phyloP scores from a whole-genome alignment of 1,139 yeast species.

The Pichia terricola region DNA sequence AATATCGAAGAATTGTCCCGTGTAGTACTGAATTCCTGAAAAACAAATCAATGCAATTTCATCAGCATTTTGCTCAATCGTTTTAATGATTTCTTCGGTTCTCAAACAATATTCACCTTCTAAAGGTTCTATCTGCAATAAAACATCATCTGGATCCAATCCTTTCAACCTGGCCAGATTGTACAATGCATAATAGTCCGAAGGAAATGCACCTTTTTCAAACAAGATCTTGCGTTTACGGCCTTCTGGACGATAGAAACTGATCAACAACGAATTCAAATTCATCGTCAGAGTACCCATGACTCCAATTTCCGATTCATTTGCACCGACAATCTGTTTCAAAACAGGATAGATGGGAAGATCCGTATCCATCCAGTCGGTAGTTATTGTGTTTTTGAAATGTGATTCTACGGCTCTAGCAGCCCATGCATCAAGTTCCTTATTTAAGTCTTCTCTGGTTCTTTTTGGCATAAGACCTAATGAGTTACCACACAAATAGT shows the following conservation, averaged over 20 bases:
- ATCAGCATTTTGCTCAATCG: slow-evolving; percentile 50
- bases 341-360: slow-evolving; percentile 60
- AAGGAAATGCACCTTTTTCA: slow-evolving; percentile 85
- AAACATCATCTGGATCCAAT: slow-evolving; percentile 40
- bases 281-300: slow-evolving; percentile 82
- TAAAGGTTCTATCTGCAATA: slow-evolving; percentile 56
- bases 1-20: slow-evolving; percentile 82
- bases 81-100: slow-evolving; percentile 51
- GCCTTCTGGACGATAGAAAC: slow-evolving; percentile 60
- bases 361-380: slow-evolving; percentile 79
- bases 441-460: slow-evolving; percentile 47
- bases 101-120: slow-evolving; percentile 45
- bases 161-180: slow-evolving; percentile 65
- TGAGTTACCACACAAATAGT: slow-evolving; percentile 84
- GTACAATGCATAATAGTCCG: slow-evolving; percentile 79
- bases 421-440: slow-evolving; percentile 77
- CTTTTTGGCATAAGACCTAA: slow-evolving; percentile 77
- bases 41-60: slow-evolving; percentile 66
- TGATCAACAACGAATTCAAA: slow-evolving; percentile 60
- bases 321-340: slow-evolving; percentile 71
- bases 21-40: slow-evolving; percentile 86
- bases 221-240: slow-evolving; percentile 59
- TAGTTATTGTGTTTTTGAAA: slow-evolving; percentile 39
- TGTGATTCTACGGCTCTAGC: slow-evolving; percentile 77
- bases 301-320: slow-evolving; percentile 63